phyloP scores from a whole-genome alignment of 352 stramenopile genomes.

The Globisporangium okanoganense region DNA sequence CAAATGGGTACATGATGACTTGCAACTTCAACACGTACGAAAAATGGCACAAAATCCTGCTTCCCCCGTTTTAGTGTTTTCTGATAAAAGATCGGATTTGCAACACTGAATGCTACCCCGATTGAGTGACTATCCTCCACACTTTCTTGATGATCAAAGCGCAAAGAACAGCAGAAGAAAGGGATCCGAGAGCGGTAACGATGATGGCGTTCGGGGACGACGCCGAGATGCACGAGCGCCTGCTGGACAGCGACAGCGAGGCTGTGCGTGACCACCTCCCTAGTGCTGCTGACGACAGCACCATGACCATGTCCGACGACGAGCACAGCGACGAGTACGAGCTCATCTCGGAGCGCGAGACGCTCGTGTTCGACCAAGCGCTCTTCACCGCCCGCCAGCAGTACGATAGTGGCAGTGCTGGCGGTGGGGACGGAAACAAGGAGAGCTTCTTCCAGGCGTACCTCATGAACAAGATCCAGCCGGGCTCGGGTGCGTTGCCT shows the following conservation, averaged over 20 bases:
- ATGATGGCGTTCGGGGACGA: conserved; percentile 31
- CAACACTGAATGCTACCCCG: neutral
- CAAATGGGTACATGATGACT: neutral
- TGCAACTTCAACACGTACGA: conserved; percentile 3
- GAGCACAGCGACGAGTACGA: conserved; percentile 53
- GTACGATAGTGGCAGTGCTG: conserved; percentile 4
- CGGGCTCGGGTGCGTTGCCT: conserved; percentile 53
- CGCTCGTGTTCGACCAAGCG: conserved; percentile 74
- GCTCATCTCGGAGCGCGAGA: conserved; percentile 70
- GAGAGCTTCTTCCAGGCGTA: conserved; percentile 67
- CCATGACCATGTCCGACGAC: conserved; percentile 17
- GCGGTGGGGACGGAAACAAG: conserved; percentile 6
- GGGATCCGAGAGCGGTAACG: neutral
- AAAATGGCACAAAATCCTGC: neutral
- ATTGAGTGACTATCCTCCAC: no score
- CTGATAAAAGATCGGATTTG: neutral
- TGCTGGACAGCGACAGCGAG: conserved; percentile 17
- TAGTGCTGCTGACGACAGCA: neutral
- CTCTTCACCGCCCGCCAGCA: conserved; percentile 35
- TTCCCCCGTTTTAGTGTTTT: neutral
- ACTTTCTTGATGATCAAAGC: no score
- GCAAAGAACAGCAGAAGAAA: neutral
- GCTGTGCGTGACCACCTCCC: conserved; percentile 3
- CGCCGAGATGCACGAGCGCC: conserved; percentile 20
- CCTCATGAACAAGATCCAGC: conserved; percentile 79